Evolutionary conservation across 371 early-diverging fungal species (phyloP).

Genomic region (Thermomucor indicae-seudaticae): DNA sequence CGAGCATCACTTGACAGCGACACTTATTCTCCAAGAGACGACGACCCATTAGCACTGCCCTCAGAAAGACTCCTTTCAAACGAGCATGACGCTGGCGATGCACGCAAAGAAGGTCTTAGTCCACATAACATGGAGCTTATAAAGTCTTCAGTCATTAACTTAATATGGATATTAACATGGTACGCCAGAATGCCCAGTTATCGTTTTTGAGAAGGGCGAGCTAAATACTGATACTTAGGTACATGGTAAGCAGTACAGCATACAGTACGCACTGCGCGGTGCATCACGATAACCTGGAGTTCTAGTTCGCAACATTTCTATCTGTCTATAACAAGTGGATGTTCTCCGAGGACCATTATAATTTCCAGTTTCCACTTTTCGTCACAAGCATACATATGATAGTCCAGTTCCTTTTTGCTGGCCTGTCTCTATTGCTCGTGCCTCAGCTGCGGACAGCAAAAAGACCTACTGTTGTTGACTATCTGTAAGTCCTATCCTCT

Average conservation of each 20-base stretch:
- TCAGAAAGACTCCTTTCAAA: slow-evolving; percentile 13
- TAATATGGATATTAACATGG: slow-evolving; percentile 46
- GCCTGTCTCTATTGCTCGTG: slow-evolving; percentile 45
- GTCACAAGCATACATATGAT: slow-evolving; percentile 74
- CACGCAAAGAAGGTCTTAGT: background rate
- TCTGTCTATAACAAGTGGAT: slow-evolving; percentile 90
- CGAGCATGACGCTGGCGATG: background rate
- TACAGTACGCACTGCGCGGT: background rate
- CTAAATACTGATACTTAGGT: slow-evolving; percentile 15
- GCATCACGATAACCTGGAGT: background rate
- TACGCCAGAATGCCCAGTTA: slow-evolving; percentile 17
- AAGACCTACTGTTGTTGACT: slow-evolving; percentile 52
- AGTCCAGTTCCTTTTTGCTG: slow-evolving; percentile 62
- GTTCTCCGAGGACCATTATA: slow-evolving; percentile 69
- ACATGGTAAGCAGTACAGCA: slow-evolving; percentile 29
- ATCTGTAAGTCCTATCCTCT: slow-evolving; percentile 31
- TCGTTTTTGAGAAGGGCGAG: background rate
- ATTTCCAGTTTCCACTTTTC: slow-evolving; percentile 79
- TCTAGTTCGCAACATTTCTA: slow-evolving; percentile 62
- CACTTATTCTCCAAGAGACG: slow-evolving; percentile 7
- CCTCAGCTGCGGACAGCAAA: slow-evolving; percentile 55
- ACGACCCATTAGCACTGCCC: slow-evolving; percentile 17
- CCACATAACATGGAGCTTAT: slow-evolving; percentile 19
- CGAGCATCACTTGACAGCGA: slow-evolving; percentile 6
- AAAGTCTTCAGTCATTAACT: slow-evolving; percentile 30